Evolutionary conservation across 176 grass and related monocot species (phyloP), one percentile per base, ranked within the genome.

Genomic region (Hsuehochloa calcarea): DNA sequence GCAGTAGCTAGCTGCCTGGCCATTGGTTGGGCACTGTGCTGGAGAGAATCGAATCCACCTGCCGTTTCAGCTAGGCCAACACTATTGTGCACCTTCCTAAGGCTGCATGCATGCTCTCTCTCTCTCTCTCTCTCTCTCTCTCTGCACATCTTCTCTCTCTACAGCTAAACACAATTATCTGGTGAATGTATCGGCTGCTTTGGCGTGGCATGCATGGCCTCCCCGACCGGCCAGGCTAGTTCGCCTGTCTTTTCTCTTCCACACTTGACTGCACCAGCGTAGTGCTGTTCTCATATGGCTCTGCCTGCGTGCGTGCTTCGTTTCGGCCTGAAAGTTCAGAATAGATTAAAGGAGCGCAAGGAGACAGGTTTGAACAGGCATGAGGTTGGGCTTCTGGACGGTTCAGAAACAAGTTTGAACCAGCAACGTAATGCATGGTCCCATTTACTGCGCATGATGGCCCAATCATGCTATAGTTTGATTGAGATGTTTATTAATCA

Each of bases 31-130:
- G 27, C 76, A 27, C 34, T 56, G 56, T 74, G 64, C 39, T 23
- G 49, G 87, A 72, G 87, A 72, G 87, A 92, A 89, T 87, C 87
- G 91, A 89, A 92, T 92, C 91, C 87, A 67, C 80, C 86, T 75
- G 90, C 83, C 68, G 60, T 73, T 84, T 29, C 63, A 69, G 49
- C 65, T 63, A 91, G 23, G 43, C 26, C 85, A 52, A 52, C 67
- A 11, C 67, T 49, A 43, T 45, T 70, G 65, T 5, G 66, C 46
- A 85, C 85, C 72, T 78, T 82, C 72, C 51, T 19, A 88, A 85
- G 35, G 80, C 78, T 74, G 69, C 86, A 47, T 81, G 65, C 85
- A 76, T 82, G 59, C 67, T 34, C 45, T 27, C 74, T 55, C 19
- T 17, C 23, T 69, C 25, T 11, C 25, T 60, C 38, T 10, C 27